Base-by-base conservation (phyloP, 2,329 filamentous ascomycete species). In the Colletotrichum graminicola region DNA sequence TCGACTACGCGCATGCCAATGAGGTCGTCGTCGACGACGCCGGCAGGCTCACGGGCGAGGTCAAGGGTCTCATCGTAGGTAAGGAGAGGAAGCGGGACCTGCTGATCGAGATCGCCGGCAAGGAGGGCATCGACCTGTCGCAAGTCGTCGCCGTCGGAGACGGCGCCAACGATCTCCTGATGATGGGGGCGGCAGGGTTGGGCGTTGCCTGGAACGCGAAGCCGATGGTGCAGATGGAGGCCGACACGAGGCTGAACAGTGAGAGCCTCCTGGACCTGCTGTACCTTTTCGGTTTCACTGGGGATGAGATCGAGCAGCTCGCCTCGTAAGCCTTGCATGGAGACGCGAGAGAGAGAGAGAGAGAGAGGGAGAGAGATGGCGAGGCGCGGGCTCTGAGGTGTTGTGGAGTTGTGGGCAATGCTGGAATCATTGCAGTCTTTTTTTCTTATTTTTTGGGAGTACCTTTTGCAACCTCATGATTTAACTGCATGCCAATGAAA, bases 1-100 rank as follows among this genome's bases (percentile, higher is more conserved):
- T 99, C 67, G 93, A 98, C 80, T 91, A 97, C 78, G 94, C 94
- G 0, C 90, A 92, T 79, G 96, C 96, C 51, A 99, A 99, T 80
- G 91, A 95, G 76, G 92, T 95, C 0, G 87, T 91, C 21, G 85
- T 92, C 21, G 89, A 90, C 73, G 84, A 88, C 45, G 83, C 83
- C 45, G 85, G 84, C 18, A 85, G 83, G 36, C 82, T 96, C 51
- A 95, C 93, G 0, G 93, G 93, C 29, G 91, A 94, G 77, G 86
- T 94, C 2, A 84, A 88, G 61, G 92, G 92, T 8, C 84, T 87
- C 26, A 94, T 96, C 66, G 92, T 96, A 12, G 91, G 94, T 77
- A 91, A 90, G 67, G 89, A 94, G 82, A 88, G 90, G 78, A 96
- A 96, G 83, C 86, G 88, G 23, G 88, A 92, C 73, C 85, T 95